A percentile compares a stretch with the other conserved stretches of the same genome.
These are phyloP conservation scores for Coix lacrymajobi DNA, from an alignment of 176 grass and related monocot species.

Conservation along the genomic window DNA sequence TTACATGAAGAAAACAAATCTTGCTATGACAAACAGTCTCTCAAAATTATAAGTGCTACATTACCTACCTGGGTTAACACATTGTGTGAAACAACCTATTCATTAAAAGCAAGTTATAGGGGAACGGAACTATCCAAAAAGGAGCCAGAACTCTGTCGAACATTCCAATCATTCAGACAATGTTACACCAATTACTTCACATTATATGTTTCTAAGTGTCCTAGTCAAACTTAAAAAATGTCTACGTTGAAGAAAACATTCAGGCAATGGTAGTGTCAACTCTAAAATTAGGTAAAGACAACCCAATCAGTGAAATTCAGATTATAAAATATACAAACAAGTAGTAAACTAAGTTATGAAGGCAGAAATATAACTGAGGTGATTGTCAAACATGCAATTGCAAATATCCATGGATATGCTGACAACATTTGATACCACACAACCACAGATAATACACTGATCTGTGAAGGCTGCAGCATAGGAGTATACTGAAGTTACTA, in stretches of 20 bases:
- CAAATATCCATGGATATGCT: slow-evolving; percentile 13
- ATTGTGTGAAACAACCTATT: slow-evolving; percentile 13
- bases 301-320: not conserved
- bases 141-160: not conserved
- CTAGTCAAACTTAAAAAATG: not conserved
- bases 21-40: slow-evolving; percentile 1
- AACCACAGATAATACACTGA: not conserved
- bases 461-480: not conserved
- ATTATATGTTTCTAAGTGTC: not conserved
- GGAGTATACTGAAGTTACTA: slow-evolving; percentile 1
- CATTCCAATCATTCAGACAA: not conserved
- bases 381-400: slow-evolving; percentile 14
- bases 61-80: not conserved
- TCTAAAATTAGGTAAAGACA: not conserved
- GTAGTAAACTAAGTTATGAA: not conserved
- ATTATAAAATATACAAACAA: not conserved
- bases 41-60: slow-evolving; percentile 1
- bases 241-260: not conserved
- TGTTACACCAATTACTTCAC: not conserved
- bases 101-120: not conserved
- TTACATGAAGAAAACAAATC: slow-evolving; percentile 19
- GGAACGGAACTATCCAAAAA: not conserved
- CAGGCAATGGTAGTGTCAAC: not conserved
- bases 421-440: not conserved
- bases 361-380: not conserved